A percentile compares a stretch with the other conserved stretches of the same genome.
phyloP scores from a whole-genome alignment of 73 alveolate genomes.

The Paramecium biaurelia region DNA sequence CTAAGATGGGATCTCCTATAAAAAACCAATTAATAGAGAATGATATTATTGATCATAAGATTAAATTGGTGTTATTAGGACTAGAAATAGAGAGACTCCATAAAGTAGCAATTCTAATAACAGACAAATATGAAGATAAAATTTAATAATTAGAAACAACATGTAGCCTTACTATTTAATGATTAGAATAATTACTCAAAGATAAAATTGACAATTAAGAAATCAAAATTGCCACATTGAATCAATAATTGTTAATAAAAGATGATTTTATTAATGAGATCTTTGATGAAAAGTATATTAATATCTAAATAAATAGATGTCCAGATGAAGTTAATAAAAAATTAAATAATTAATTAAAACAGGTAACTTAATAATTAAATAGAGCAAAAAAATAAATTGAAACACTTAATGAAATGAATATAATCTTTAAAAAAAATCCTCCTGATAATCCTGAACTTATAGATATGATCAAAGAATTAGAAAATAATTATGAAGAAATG shows the following conservation, averaged over 20 bases:
- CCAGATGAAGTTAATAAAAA: constrained; percentile 10
- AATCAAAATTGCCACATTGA: neutral
- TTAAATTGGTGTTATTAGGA: neutral
- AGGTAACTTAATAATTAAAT: neutral
- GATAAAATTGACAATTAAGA: constrained; percentile 19
- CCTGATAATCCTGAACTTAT: neutral
- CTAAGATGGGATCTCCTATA: neutral
- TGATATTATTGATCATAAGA: neutral
- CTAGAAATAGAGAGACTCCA: neutral
- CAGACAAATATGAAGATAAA: neutral
- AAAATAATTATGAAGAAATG: neutral
- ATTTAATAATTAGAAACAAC: neutral
- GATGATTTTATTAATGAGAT: constrained; percentile 20
- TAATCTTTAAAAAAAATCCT: neutral
- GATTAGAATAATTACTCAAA: neutral
- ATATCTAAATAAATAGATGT: neutral
- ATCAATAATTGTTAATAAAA: neutral
- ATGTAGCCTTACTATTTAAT: neutral
- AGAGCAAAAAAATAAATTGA: constrained; percentile 10
- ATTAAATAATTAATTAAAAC: neutral
- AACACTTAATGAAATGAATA: neutral
- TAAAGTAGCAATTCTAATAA: neutral
- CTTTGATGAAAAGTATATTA: neutral
- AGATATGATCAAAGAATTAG: neutral
- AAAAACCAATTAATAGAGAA: neutral